A percentile compares a stretch with the other conserved stretches of the same genome.
Conservation (phyloP, 2,329 filamentous ascomycete genomes). For the Capronia americana region DNA sequence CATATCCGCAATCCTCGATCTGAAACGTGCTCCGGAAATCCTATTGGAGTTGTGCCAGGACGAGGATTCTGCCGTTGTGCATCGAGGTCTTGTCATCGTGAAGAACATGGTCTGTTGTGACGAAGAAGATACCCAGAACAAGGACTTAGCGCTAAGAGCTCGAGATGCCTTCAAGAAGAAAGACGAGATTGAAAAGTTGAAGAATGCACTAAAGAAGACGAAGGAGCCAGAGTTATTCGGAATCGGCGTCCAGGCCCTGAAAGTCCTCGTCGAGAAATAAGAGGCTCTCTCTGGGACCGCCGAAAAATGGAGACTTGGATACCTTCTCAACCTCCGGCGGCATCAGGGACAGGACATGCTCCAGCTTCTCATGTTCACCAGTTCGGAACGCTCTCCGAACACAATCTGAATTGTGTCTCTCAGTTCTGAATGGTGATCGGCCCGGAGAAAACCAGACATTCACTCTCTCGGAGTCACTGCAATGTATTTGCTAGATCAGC, state of each 20-base stretch:
- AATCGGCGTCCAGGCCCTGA: constrained; percentile 74
- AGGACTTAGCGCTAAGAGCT: constrained; percentile 66
- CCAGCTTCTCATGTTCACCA: not conserved
- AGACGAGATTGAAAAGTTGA: constrained; percentile 71
- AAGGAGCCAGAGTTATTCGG: constrained; percentile 73
- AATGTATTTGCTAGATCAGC: not conserved
- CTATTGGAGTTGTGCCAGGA: constrained; percentile 82
- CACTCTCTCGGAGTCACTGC: not conserved
- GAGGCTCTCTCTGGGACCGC: not conserved
- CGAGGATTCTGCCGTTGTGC: constrained; percentile 58
- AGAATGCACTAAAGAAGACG: constrained; percentile 71
- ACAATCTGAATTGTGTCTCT: not conserved
- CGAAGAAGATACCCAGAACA: constrained; percentile 59
- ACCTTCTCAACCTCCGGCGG: not conserved
- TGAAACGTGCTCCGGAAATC: constrained; percentile 69
- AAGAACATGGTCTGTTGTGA: constrained; percentile 68
- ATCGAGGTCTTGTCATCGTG: constrained; percentile 76
- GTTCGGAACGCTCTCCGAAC: not conserved
- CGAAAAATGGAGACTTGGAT: not conserved
- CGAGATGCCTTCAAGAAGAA: constrained; percentile 66
- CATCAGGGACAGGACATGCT: not conserved
- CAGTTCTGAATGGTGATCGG: not conserved
- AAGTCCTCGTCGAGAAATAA: constrained; percentile 47
- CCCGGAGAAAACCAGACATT: not conserved
- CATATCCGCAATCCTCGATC: constrained; percentile 68